phyloP scores from a whole-genome alignment of 805 yeast genomes.

The Ogataea nitratoaversa region DNA sequence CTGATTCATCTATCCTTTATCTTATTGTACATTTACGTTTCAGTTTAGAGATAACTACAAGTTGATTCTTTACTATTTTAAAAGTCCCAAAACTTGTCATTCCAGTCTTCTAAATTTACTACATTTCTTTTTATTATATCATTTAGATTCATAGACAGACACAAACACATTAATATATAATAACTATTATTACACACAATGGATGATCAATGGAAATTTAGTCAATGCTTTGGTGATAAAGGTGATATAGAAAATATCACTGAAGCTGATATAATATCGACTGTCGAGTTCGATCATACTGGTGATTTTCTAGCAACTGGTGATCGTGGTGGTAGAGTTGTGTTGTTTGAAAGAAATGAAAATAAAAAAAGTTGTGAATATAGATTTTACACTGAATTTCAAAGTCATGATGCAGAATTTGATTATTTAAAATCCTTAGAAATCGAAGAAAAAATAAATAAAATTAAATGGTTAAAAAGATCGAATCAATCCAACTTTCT shows the following conservation, averaged over 20 bases:
- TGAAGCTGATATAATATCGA: conserved; percentile 94
- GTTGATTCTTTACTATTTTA: too few relatives aligned
- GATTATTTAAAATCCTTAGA: conserved; percentile 94
- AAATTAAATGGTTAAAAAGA: conserved; percentile 92
- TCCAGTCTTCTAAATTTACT: too few relatives aligned
- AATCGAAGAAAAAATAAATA: conserved; percentile 96
- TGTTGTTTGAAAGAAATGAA: conserved; percentile 84
- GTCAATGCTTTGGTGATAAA: conserved; percentile 98
- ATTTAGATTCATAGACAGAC: too few relatives aligned
- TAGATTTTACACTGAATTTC: conserved; percentile 94
- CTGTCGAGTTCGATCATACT: conserved; percentile 92
- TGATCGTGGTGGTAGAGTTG: conserved; percentile 97
- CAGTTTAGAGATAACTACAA: too few relatives aligned
- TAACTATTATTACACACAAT: conserved; percentile 7
- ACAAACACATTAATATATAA: too few relatives aligned
- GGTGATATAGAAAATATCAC: conserved; percentile 94
- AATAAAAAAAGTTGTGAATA: conserved; percentile 82
- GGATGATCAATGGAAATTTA: conserved; percentile 68
- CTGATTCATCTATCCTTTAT: too few relatives aligned
- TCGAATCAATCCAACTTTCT: conserved; percentile 87
- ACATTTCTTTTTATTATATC: too few relatives aligned
- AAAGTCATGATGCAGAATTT: conserved; percentile 97
- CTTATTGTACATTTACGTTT: too few relatives aligned
- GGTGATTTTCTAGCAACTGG: conserved; percentile 98
- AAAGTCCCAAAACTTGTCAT: too few relatives aligned